Evolutionary conservation across 2,329 filamentous ascomycete species (phyloP), one percentile per base, ranked within the genome.

Genomic region (Bipolaris victoriae): DNA sequence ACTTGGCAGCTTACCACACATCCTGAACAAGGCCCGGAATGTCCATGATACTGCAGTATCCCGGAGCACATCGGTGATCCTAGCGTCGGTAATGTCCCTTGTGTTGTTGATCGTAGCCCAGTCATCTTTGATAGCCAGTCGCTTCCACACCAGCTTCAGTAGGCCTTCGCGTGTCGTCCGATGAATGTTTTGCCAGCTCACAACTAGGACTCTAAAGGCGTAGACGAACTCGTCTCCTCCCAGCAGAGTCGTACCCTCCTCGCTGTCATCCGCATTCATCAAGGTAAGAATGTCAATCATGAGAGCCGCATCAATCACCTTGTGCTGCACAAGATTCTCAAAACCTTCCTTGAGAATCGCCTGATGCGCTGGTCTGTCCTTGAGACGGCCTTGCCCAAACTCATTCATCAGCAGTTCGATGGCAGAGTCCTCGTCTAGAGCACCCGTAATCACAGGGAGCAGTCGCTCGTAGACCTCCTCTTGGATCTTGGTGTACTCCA

Each of bases 91-190:
- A 71, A 90, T 89, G 57, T 89, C 82, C 46, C 88, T 86, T 0
- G 90, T 94, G 64, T 91, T 87, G 70, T 95, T 94, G 71, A 96
- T 84, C 57, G 80, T 82, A 24, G 84, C 80, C 95, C 95, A 99
- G 71, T 97, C 86, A 73, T 97, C 93, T 48, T 88, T 86, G 64
- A 94, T 84, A 69, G 90, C 90, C 60, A 92, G 89, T 52, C 95
- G 87, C 71, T 95, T 89, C 95, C 95, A 99, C 61, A 98, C 90
- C n/a, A 87, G 76, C 58, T 80, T 81, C 49, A 85, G 78, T 35
- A 83, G 72, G 31, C 81, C 78, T 24, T 88, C 83, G 61, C 70
- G 70, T 20, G 69, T 69, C 15, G 67, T 70, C 36, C 65, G 64
- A 79, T 80, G 66, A 75, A 81, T 66, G 82, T 83, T 63, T 79